Evolutionary conservation across 2,329 filamentous ascomycete species (phyloP), one percentile per base, ranked within the genome.

Genomic region (Talaromyces pinophilus): DNA sequence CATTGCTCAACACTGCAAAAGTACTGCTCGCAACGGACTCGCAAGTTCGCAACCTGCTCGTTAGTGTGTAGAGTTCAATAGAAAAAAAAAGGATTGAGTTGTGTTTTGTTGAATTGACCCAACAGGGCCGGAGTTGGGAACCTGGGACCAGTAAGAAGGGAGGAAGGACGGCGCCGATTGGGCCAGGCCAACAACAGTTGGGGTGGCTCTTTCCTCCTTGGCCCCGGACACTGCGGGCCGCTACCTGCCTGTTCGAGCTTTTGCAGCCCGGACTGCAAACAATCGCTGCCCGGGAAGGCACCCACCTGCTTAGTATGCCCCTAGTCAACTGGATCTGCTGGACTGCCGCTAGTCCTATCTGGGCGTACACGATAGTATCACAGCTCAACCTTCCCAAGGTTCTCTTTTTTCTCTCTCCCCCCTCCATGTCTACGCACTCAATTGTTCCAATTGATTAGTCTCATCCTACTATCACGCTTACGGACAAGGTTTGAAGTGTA

Each of bases 211-310:
- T 57, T 63, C 35, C 40, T 44, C 17, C 35, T 42, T 50, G 10
- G 19, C 60, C 17, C 46, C 61, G 48, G 48, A 55, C 46, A 25
- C 60, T 1, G 50, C 62, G 62, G 62, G 62, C 61, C 50, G 61
- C 61, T 63, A 28, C 35, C 38, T 63, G 40, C 50, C 57, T 46
- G 11, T 50, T 25, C 25, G 40, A 25, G 30, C 30, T 30, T 30
- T 30, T 6, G 30, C 33, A 15, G 35, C 35, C 35, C 19, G 22
- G 35, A 7, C 19, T 59, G 44, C 50, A 54, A 54, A 54, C 50
- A 54, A 8, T 60, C 6, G 22, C 33, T 52, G 30, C 40, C n/a
- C 13, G 17, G 33, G 17, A 40, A 40, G 42, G 50, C 11, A 8
- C 44, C 52, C 50, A 33, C 28, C 17, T n/a, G 8, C 52, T 28